Evolutionary conservation across 768 basidiomycete genomes (phyloP), one percentile per base, ranked within the genome.

Genomic region (Krasilnikovozyma curviuscula): DNA sequence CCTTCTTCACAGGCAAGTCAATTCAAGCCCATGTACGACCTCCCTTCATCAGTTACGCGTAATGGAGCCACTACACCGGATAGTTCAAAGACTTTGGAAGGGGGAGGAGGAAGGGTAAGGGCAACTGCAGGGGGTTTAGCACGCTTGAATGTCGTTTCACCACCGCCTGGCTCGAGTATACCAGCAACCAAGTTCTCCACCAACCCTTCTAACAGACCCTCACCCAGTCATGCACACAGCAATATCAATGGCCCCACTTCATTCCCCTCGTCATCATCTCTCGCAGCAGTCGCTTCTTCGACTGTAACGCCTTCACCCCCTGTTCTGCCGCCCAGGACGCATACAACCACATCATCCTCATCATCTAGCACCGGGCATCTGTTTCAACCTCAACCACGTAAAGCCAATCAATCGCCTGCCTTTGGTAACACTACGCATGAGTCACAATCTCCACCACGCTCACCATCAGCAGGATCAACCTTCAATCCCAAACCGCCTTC

Each of bases 21-120:
- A 12, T 49, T 49, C 48, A 44, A 40, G 24, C 43, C 49, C 10
- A 29, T 43, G 45, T 52, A 52, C 33, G 50, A 52, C 23, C 43
- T 50, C 3, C 44, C 45, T 52, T 14, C 30, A 33, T 9, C 50
- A 52, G 30, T 45, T n/a, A n/a, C n/a, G n/a, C n/a, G n/a, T n/a
- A n/a, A n/a, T n/a, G n/a, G n/a, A n/a, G n/a, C n/a, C n/a, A n/a
- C n/a, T n/a, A n/a, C n/a, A n/a, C n/a, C n/a, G n/a, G n/a, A n/a
- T n/a, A n/a, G n/a, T n/a, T n/a, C n/a, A n/a, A n/a, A n/a, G n/a
- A n/a, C n/a, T n/a, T n/a, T n/a, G n/a, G n/a, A n/a, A n/a, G n/a
- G n/a, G n/a, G n/a, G n/a, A n/a, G n/a, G n/a, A n/a, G n/a, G n/a
- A n/a, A n/a, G n/a, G n/a, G n/a, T n/a, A n/a, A n/a, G n/a, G n/a